Conservation (phyloP, 805 yeast species). For the Candida coleopterorum region DNA sequence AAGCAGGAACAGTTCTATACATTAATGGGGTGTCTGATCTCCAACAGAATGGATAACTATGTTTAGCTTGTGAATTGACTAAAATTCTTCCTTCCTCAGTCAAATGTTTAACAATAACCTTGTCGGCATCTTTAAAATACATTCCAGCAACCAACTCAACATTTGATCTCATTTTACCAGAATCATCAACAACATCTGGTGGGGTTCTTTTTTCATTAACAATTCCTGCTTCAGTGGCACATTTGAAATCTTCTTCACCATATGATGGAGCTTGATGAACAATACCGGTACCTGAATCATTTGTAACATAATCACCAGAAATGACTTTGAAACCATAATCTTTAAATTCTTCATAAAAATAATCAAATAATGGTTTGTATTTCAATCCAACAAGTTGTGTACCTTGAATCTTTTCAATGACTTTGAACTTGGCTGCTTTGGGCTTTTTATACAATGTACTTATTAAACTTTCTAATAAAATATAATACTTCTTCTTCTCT, state of each 20-base stretch:
- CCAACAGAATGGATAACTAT: conserved; percentile 99
- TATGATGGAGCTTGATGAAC: conserved; percentile 98
- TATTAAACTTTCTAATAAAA: conserved; percentile 77
- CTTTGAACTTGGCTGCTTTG: conserved; percentile 76
- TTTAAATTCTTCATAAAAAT: conserved; percentile 69
- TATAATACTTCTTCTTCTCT: conserved; percentile 73
- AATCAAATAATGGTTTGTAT: conserved; percentile 81
- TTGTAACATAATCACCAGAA: conserved; percentile 78
- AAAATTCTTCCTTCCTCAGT: conserved; percentile 74
- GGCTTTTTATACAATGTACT: conserved; percentile 92
- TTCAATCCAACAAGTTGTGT: conserved; percentile 70
- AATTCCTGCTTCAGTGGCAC: conserved; percentile 71
- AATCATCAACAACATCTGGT: conserved; percentile 94
- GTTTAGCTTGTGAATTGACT: conserved; percentile 78
- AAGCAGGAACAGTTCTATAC: conserved; percentile 95
- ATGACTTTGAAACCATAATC: conserved; percentile 81
- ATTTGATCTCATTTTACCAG: conserved; percentile 74
- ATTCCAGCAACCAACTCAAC: conserved; percentile 74
- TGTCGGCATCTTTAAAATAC: conserved; percentile 95
- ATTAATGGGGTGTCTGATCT: conserved; percentile 97
- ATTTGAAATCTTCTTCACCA: conserved; percentile 97
- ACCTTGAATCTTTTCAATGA: conserved; percentile 79
- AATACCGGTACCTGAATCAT: conserved; percentile 97
- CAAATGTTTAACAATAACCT: conserved; percentile 78
- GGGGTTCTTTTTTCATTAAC: conserved; percentile 64